Base-by-base conservation (phyloP, 2,329 filamentous ascomycete species). In the Pseudohalonectria lignicola region DNA sequence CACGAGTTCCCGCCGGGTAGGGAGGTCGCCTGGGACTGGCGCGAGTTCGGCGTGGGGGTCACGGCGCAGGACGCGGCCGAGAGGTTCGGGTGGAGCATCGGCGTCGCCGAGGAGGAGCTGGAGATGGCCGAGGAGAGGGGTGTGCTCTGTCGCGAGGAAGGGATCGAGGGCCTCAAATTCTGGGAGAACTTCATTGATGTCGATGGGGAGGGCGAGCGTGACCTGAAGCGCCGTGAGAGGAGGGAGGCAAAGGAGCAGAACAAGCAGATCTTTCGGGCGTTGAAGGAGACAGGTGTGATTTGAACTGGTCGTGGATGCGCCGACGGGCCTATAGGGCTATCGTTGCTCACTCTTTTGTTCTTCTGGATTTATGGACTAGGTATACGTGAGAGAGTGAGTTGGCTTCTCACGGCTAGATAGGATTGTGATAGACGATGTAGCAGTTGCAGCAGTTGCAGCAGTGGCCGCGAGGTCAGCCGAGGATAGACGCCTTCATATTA, bases 91-190 rank as follows among this genome's bases (percentile, higher is more conserved):
- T 98, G 92, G 92, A 96, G 92, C 55, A 82, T 98, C 7, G 92
- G 92, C 8, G 90, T 98, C 17, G 92, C 92, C 1, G 84, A 82
- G 42, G 92, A 96, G 56, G 92, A 98, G 61, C 68, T 98, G 11
- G 85, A 95, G 55, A 95, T 98, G 90, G 88, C 88, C 0, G 92
- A 98, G 58, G 90, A 96, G 56, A 77, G 74, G 40, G 92, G 92
- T 0, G 76, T 79, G 3, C 57, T 98, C 16, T 96, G 90, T 56
- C 79, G 92, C 34, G 92, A 98, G 56, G 88, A 94, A 51, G 82
- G 86, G 4, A 76, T 96, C 12, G 88, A 95, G 56, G 92, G 92
- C 0, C 66, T 94, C 34, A 82, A 82, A 51, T 98, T 94, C 58
- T 98, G 92, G 92, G 79, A 84, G 60, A 98, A 98, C 52, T 73